phyloP scores from a whole-genome alignment of 1,284 basidiomycete genomes.

The Malassezia slooffiae region DNA sequence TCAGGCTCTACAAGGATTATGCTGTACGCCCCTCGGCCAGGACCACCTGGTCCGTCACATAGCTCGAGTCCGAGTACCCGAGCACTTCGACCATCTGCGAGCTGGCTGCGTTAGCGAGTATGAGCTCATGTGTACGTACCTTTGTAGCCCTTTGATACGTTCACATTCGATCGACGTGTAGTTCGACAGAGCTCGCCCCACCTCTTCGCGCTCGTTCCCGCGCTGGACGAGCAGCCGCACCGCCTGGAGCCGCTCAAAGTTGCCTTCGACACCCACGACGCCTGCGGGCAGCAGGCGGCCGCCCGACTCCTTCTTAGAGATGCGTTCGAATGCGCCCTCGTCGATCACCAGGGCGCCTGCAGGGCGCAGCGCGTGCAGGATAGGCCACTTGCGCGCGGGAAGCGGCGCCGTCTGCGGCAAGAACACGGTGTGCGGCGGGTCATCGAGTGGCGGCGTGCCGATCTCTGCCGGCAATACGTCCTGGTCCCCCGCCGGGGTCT shows the following conservation, averaged over 20 bases:
- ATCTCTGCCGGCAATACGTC: neutral
- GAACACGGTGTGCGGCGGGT: conserved; percentile 78
- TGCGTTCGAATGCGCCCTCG: conserved; percentile 71
- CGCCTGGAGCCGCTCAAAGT: conserved; percentile 86
- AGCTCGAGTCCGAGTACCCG: conserved; percentile 88
- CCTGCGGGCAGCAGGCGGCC: conserved; percentile 82
- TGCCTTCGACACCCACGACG: conserved; percentile 72
- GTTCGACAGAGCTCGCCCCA: conserved; percentile 85
- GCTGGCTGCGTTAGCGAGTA: conserved; percentile 49
- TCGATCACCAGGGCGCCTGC: conserved; percentile 81
- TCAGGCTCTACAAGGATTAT: neutral
- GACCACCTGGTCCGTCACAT: conserved; percentile 65
- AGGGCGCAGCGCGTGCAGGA: conserved; percentile 77
- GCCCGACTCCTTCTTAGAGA: conserved; percentile 72
- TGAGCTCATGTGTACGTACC: conserved; percentile 8
- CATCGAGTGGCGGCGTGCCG: conserved; percentile 7
- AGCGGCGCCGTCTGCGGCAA: conserved; percentile 62
- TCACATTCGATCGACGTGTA: conserved; percentile 88
- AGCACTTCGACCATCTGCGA: conserved; percentile 68
- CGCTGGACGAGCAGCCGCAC: conserved; percentile 63
- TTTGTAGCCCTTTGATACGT: conserved; percentile 62
- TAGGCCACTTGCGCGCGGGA: conserved; percentile 87
- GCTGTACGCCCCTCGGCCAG: conserved; percentile 10
- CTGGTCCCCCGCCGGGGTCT: neutral
- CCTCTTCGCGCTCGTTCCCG: conserved; percentile 54